Percentiles rank a stretch among this genome's conserved stretches.
These are phyloP conservation scores for Trichomonas gallinae DNA, from an alignment of 208 protist genomes.

Conservation along the genomic window DNA sequence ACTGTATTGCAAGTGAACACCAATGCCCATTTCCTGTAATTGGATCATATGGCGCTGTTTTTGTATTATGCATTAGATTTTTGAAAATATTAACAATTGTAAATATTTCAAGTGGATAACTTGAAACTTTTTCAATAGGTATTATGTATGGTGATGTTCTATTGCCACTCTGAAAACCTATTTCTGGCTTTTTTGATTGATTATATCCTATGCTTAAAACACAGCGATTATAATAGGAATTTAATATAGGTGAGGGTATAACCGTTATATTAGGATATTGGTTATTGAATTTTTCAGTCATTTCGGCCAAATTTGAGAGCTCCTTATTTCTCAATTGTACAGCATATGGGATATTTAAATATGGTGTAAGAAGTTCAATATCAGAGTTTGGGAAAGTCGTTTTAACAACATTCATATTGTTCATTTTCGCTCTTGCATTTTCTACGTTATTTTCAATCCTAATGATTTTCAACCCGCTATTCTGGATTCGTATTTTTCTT, in stretches of 20 bases:
- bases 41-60: not conserved
- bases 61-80: not conserved
- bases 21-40: not conserved
- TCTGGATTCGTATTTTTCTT: not conserved
- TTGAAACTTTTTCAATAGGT: not conserved
- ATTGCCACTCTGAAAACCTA: not conserved
- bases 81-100: not conserved
- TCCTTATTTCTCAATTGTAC: not conserved
- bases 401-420: not conserved
- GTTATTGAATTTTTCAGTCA: not conserved
- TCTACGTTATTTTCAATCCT: not conserved
- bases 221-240: not conserved
- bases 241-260: not conserved
- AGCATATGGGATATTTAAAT: not conserved
- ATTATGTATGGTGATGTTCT: not conserved
- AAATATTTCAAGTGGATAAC: not conserved
- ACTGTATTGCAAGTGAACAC: not conserved
- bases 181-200: not conserved
- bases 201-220: not conserved
- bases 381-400: not conserved
- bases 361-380: not conserved
- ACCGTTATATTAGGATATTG: not conserved
- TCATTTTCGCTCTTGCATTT: not conserved
- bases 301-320: not conserved
- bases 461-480: not conserved